A percentile compares a stretch with the other conserved stretches of the same genome.
These are phyloP conservation scores for Cardiospermum halicacabum DNA, from an alignment of 345 rosid species.

Conservation along the genomic window DNA sequence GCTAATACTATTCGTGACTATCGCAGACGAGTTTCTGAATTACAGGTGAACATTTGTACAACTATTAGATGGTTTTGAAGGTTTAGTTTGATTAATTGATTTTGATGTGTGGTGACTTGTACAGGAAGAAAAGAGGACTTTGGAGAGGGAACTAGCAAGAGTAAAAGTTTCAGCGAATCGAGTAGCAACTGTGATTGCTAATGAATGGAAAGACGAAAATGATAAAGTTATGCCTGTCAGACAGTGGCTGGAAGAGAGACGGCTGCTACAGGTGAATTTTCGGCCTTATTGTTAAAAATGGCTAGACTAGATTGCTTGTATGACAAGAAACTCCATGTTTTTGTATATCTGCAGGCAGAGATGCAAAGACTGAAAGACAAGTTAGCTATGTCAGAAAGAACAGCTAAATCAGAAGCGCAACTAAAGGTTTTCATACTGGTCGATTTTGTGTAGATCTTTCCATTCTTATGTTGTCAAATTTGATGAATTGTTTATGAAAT, in stretches of 20 bases:
- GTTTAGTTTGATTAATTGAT: not conserved
- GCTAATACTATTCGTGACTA: slow-evolving; percentile 79
- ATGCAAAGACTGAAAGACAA: slow-evolving; percentile 81
- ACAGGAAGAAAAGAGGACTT: slow-evolving; percentile 89
- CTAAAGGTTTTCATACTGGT: slow-evolving; percentile 55
- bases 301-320: not conserved
- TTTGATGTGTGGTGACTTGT: not conserved
- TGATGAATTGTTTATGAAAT: not conserved
- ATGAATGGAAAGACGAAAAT: slow-evolving; percentile 95
- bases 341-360: slow-evolving; percentile 58
- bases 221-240: slow-evolving; percentile 88
- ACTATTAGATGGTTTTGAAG: not conserved
- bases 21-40: slow-evolving; percentile 64
- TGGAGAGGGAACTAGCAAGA: slow-evolving; percentile 94
- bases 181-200: slow-evolving; percentile 83
- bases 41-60: slow-evolving; percentile 45
- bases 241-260: slow-evolving; percentile 91
- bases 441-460: not conserved
- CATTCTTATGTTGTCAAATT: not conserved
- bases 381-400: slow-evolving; percentile 68
- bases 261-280: slow-evolving; percentile 64
- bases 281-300: no score
- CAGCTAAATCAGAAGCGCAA: slow-evolving; percentile 88
- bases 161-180: slow-evolving; percentile 74
- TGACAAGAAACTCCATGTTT: not conserved